A percentile compares a stretch with the other conserved stretches of the same genome.
Conservation (phyloP, 768 basidiomycete species). For the Kwoniella heveanensis region DNA sequence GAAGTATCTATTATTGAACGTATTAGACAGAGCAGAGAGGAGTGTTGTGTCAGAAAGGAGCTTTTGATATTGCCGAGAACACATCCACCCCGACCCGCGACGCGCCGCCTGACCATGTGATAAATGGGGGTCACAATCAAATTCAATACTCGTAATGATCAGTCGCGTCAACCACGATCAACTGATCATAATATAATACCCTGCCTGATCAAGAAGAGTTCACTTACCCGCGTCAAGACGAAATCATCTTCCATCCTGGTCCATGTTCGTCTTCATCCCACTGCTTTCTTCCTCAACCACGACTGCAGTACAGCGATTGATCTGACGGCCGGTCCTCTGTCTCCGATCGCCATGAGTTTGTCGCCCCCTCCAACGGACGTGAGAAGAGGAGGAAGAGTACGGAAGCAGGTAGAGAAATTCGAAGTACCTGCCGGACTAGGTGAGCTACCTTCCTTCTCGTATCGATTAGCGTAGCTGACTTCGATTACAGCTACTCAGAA, state of each 20-base stretch:
- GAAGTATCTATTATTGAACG: too few species aligned
- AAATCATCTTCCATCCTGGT: conserved; percentile 1
- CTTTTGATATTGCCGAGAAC: too few species aligned
- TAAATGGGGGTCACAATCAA: not conserved
- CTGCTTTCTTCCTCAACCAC: not conserved
- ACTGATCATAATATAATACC: not conserved
- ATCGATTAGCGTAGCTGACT: not conserved
- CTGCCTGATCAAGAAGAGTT: too few species aligned
- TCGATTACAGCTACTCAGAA: conserved; percentile 3
- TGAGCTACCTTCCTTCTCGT: conserved; percentile 10
- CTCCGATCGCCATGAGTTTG: conserved; percentile 13
- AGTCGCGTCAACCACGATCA: conserved; percentile 15
- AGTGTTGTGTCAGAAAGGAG: too few species aligned
- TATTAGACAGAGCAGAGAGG: too few species aligned
- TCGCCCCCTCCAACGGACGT: conserved; percentile 14
- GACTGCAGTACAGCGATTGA: not conserved
- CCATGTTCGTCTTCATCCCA: not conserved
- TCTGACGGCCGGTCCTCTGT: not conserved
- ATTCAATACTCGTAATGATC: not conserved
- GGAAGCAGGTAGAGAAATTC: conserved; percentile 44
- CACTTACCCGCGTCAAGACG: not conserved
- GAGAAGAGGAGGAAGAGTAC: conserved; percentile 35
- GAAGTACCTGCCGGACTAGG: conserved; percentile 22
- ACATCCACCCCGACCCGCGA: too few species aligned
- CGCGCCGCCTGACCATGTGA: too few species aligned